These are phyloP conservation scores for Pseudogymnoascus verrucosus DNA, from an alignment of 2,329 filamentous ascomycete species.

Conservation along the genomic window DNA sequence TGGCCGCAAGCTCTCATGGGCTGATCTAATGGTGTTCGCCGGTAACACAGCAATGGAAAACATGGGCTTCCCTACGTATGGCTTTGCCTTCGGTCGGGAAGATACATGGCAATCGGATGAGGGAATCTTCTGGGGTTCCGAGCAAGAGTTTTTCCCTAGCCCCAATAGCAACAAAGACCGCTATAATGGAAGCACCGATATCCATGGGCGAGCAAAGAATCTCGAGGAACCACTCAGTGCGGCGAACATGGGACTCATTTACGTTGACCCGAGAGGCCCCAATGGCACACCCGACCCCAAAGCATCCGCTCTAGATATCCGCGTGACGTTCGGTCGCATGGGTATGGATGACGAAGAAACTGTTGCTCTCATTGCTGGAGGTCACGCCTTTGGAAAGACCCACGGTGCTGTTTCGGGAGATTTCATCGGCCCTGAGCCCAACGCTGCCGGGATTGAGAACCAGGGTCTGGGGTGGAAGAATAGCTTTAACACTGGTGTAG, in stretches of 20 bases:
- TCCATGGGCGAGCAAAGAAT: conserved; percentile 18
- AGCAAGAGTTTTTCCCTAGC: conserved; percentile 49
- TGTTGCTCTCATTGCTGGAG: conserved; percentile 51
- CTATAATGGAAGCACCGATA: conserved; percentile 37
- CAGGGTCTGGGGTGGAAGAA: conserved; percentile 50
- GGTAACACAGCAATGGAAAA: conserved; percentile 53
- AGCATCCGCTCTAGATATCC: conserved; percentile 48
- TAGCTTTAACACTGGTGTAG: conserved; percentile 43
- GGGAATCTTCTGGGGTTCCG: conserved; percentile 53
- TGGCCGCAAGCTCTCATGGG: conserved; percentile 54
- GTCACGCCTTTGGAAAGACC: conserved; percentile 54
- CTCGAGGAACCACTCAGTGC: conserved; percentile 44
- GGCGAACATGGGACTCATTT: conserved; percentile 54
- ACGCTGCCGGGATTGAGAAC: conserved; percentile 39
- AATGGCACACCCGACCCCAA: conserved; percentile 48
- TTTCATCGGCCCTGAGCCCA: conserved; percentile 44
- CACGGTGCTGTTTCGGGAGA: conserved; percentile 47
- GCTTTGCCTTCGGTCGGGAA: conserved; percentile 49
- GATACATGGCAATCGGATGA: conserved; percentile 54
- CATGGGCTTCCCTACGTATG: conserved; percentile 49
- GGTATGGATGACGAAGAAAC: conserved; percentile 57
- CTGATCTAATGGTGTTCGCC: conserved; percentile 48
- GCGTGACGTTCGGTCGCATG: conserved; percentile 52
- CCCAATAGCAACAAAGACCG: conserved; percentile 37
- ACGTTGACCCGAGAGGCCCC: conserved; percentile 54